Base-by-base conservation (phyloP, 2,329 filamentous ascomycete genomes). In the Rhynchosporium graminicola region DNA sequence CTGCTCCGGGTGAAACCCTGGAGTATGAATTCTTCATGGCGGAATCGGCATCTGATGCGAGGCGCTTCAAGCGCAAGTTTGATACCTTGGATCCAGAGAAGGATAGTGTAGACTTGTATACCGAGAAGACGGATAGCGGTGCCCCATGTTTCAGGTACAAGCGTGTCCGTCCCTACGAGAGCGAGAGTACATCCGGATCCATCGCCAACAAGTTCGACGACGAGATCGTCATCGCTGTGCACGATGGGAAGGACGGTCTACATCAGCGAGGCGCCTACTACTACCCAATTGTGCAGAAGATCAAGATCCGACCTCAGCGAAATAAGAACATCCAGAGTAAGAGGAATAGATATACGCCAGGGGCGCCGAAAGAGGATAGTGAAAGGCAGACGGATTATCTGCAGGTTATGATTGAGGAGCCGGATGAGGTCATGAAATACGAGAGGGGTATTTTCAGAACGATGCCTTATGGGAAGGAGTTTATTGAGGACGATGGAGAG, bases 21-120 rank as follows among this genome's bases (percentile, higher is more conserved):
- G 84, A 87, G 72, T 89, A 89, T 74, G 85, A 89, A 70, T 87
- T 87, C 73, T 90, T 85, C 75, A 79, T 90, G 29, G 79, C 82
- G 5, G 80, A 83, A 57, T 80, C 77, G 7, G 66, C 74, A 28
- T 71, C 75, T 4, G 79, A 81, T 0, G 81, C 81, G 40, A 76
- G 79, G 10, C 80, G 79, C 50, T 88, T 90, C 76, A 83, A 84
- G 64, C 77, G 80, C 68, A 84, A 82, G 71, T 87, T 88, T 69
- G 83, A 87, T 70, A 74, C 83, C 6, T 77, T 83, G 64, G 83
- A 86, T 69, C 77, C 81, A 1, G 79, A 84, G 20, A 80, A 80
- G 63, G 81, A 83, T 63, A 79, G 82, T 56, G 79, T 82, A 2
- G 75, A 76, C 4, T 77, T 87, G 4, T 87, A 87, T 74, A 83